phyloP scores from a whole-genome alignment of 1,284 basidiomycete species.

The Pascua sp. region DNA sequence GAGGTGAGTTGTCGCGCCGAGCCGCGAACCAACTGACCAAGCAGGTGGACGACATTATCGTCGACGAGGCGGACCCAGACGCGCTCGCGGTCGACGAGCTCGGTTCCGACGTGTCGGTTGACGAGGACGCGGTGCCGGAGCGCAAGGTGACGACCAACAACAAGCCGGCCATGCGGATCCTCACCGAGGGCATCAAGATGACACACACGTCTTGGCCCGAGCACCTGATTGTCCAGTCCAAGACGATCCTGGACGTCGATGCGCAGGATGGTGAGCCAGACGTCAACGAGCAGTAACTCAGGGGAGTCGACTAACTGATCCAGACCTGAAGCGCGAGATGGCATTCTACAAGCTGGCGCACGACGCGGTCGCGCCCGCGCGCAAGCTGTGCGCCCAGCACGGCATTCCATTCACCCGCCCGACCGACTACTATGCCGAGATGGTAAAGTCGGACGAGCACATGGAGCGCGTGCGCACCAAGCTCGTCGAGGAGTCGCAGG shows the following conservation, averaged over 20 bases:
- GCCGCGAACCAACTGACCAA: background rate
- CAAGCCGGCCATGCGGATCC: slow-evolving; percentile 74
- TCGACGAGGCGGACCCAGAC: slow-evolving; percentile 49
- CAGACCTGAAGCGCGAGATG: slow-evolving; percentile 85
- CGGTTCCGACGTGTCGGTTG: slow-evolving; percentile 59
- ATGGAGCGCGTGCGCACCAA: slow-evolving; percentile 95
- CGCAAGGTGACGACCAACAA: slow-evolving; percentile 82
- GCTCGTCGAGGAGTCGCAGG: slow-evolving; percentile 79
- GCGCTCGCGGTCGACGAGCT: slow-evolving; percentile 67
- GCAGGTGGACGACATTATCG: slow-evolving; percentile 38
- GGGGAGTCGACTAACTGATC: background rate
- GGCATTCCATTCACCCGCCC: slow-evolving; percentile 86
- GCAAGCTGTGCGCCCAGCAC: slow-evolving; percentile 65
- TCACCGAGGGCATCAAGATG: slow-evolving; percentile 73
- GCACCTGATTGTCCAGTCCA: slow-evolving; percentile 71
- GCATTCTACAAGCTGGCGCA: slow-evolving; percentile 97
- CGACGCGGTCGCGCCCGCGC: slow-evolving; percentile 71
- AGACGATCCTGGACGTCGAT: slow-evolving; percentile 69
- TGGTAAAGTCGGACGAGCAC: slow-evolving; percentile 96
- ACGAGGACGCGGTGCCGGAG: slow-evolving; percentile 70
- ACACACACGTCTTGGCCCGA: slow-evolving; percentile 80
- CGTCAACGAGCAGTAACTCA: too few species aligned
- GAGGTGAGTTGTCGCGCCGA: slow-evolving; percentile 19
- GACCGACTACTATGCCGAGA: slow-evolving; percentile 94
- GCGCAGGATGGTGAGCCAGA: slow-evolving; percentile 53